Conservation (phyloP, 495 filamentous ascomycete species). For the Terfezia claveryi region DNA sequence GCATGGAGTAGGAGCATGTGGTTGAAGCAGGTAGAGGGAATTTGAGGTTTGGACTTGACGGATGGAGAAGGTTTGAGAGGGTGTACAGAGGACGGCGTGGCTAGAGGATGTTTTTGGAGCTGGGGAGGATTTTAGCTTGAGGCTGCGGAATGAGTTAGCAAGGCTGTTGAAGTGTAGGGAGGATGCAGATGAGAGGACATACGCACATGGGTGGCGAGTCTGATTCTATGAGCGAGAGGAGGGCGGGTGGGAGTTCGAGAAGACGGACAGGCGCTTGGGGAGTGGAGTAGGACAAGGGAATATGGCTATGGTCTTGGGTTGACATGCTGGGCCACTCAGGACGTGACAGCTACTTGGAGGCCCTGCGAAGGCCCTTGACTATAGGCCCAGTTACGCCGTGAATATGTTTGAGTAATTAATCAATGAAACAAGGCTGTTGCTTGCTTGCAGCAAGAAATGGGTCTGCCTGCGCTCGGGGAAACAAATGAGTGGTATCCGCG, state of each 20-base stretch:
- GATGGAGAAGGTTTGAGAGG: conserved; percentile 48
- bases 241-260: conserved; percentile 58
- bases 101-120: neutral
- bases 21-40: conserved; percentile 46
- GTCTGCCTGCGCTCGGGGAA: no score
- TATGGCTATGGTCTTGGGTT: neutral
- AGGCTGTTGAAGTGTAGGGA: neutral
- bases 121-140: conserved; percentile 19
- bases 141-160: conserved; percentile 15
- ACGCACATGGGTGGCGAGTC: conserved; percentile 37
- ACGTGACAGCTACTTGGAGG: no score
- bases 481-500: no score
- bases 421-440: no score
- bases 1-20: conserved; percentile 20
- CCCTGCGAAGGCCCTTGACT: no score
- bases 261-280: conserved; percentile 31
- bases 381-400: no score
- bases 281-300: neutral
- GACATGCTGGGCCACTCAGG: neutral
- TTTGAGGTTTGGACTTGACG: conserved; percentile 88
- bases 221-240: conserved; percentile 40
- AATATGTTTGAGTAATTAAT: no score
- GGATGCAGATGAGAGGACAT: neutral
- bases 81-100: conserved; percentile 52
- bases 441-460: no score